Evolutionary conservation across 176 grass and related monocot species (phyloP).

Genomic region (Oryza brachyantha): DNA sequence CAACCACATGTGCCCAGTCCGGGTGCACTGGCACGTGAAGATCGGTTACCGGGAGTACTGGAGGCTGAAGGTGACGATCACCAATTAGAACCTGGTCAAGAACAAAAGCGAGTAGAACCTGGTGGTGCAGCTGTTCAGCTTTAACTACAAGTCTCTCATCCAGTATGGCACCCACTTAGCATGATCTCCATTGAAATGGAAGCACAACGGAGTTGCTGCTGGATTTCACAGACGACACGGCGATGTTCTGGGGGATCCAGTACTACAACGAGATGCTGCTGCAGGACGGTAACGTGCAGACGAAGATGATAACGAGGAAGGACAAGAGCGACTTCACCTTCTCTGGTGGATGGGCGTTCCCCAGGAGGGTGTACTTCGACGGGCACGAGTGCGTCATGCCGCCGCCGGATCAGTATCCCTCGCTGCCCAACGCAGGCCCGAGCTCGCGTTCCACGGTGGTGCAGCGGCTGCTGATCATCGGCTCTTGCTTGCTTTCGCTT

Average conservation of each 20-base stretch:
- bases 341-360: conserved; percentile 64
- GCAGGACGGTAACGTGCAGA: conserved; percentile 60
- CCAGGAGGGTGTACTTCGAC: conserved; percentile 61
- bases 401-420: conserved; percentile 53
- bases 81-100: conserved; percentile 81
- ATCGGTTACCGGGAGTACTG: conserved; percentile 62
- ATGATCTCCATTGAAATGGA: background rate
- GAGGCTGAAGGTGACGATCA: conserved; percentile 67
- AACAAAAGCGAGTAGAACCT: too few species aligned
- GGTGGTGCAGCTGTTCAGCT: conserved; percentile 72
- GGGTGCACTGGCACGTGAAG: conserved; percentile 85
- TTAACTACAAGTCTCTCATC: conserved; percentile 64
- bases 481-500: conserved; percentile 10
- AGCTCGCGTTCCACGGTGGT: background rate
- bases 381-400: conserved; percentile 72
- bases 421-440: conserved; percentile 43
- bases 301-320: conserved; percentile 66
- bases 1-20: conserved; percentile 68
- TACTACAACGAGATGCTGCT: conserved; percentile 78
- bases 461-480: background rate
- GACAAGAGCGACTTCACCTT: conserved; percentile 47
- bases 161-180: conserved; percentile 36
- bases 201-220: background rate
- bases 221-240: conserved; percentile 47
- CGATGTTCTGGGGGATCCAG: conserved; percentile 65